Evolutionary conservation across 2,329 filamentous ascomycete genomes (phyloP).

Genomic region (Podosphaera leucotricha): DNA sequence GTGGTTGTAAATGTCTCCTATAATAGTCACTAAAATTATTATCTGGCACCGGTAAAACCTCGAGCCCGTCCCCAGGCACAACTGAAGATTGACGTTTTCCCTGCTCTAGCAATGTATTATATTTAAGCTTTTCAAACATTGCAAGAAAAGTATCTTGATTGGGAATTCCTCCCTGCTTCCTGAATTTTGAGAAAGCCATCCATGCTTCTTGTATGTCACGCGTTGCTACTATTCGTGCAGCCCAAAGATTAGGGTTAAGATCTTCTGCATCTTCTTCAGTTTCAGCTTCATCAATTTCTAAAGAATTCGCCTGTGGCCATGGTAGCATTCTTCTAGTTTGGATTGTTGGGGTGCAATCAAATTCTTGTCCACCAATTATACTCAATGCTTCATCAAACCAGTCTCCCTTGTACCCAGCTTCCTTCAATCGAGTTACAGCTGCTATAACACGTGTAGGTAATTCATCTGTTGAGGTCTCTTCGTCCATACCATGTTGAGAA

Average conservation of each 20-base stretch:
- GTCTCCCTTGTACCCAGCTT: slow-evolving; percentile 27
- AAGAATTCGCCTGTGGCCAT: neutral
- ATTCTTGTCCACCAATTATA: slow-evolving; percentile 27
- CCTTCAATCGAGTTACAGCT: slow-evolving; percentile 29
- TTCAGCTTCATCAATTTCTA: neutral
- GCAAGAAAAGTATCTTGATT: slow-evolving; percentile 27
- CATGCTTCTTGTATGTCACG: slow-evolving; percentile 38
- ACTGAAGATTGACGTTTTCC: slow-evolving; percentile 4
- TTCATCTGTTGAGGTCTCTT: slow-evolving; percentile 25
- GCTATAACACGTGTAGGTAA: slow-evolving; percentile 28
- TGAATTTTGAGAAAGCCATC: slow-evolving; percentile 19
- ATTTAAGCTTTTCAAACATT: slow-evolving; percentile 34
- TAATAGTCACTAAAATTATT: slow-evolving; percentile 40
- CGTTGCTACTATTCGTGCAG: slow-evolving; percentile 31
- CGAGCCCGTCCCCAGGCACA: slow-evolving; percentile 36
- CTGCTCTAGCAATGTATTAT: slow-evolving; percentile 12
- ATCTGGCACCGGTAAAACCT: slow-evolving; percentile 29
- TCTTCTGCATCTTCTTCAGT: neutral
- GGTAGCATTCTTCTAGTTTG: slow-evolving; percentile 23
- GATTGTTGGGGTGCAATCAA: slow-evolving; percentile 30
- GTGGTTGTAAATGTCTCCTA: slow-evolving; percentile 35
- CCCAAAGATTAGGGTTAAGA: slow-evolving; percentile 20
- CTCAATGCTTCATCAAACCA: slow-evolving; percentile 25
- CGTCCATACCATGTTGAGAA: slow-evolving; percentile 34
- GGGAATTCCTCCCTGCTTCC: slow-evolving; percentile 17